Evolutionary conservation across 148 eudicot species (phyloP), one percentile per base, ranked within the genome.

Genomic region (Amaranthus palmeri): DNA sequence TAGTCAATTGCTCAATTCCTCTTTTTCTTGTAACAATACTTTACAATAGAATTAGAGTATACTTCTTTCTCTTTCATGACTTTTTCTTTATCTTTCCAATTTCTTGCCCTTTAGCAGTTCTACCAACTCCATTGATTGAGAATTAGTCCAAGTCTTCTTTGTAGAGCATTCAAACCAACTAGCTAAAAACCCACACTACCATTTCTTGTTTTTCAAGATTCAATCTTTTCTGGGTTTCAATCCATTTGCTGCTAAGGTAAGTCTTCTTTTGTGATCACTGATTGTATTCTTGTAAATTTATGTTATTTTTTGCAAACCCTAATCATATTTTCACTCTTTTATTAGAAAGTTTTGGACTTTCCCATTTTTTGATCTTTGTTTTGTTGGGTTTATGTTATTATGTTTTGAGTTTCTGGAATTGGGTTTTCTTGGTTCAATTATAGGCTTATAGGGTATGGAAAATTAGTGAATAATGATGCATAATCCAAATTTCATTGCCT

Each of bases 121-220:
- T 5, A 65, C 69, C 54, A 65, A 65, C 69, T 65, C 55, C 69
- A 65, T 65, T 25, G 42, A 18, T 65, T 25, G 42, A 18, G 61
- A 48, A 18, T 47, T 13, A 65, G 53, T 65, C 67, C 68, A 65
- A 65, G 54, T 65, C 69, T 65, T 48, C 54, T 25, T 43, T 49
- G 8, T n/a, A 3, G n/a, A 8, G 52, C 42, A 41, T 12, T 64
- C 68, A 46, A 58, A 58, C 7, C 25, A 46, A n/a, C 68, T 45
- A 64, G 36, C 7, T 46, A 7, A 36, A 25, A 15, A 18, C 10
- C 18, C 17, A 18, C 8, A 1, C 43, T 46, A 0, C 42, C 6
- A 3, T 4, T 65, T 15, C 7, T 65, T 36, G 52, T 12, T 4
- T 65, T 18, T 10, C 6, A 54, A 18, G 12, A 8, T 74, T 4